Base-by-base conservation (phyloP, 345 rosid species). In the Rhizophora mangle region DNA sequence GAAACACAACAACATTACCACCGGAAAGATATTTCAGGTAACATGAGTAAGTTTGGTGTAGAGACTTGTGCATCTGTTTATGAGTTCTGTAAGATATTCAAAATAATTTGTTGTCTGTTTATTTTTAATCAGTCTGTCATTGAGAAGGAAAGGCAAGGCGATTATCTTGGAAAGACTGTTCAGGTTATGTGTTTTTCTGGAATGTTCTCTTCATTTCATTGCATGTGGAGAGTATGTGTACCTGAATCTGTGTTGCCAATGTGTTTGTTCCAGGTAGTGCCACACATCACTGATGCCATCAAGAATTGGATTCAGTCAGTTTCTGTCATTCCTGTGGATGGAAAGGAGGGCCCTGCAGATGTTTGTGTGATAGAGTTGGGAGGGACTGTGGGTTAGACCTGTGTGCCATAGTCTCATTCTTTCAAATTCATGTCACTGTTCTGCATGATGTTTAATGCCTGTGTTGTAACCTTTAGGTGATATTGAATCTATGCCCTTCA, bases 21-120 rank as follows among this genome's bases (percentile, higher is more conserved):
- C 96, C 10, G 98, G 98, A 30, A 93, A 93, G 88, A 93, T 93
- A 68, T 93, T 88, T 80, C 98, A 93, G 98, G 98, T 91, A 43
- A 72, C 62, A 75, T 69, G 62, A 66, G 68, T 52, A 63, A 74
- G 10, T 56, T 62, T 29, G 62, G 43, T 71, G 31, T 49, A 24
- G 43, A 64, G 56, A 20, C 30, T 9, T 63, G 70, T 31, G 8
- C 47, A 6, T 76, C 37, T 22, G 1, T 19, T 66, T 54, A 29
- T 65, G 63, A 36, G 66, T 72, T 54, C 15, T 62, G 19, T 55
- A 55, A 56, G 64, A 56, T 69, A 32, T 72, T n/a, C 32, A 39
- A 56, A 8, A 30, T 62, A 26, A 29, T 24, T 34, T 32, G 16
- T 0, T 60, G 9, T 56, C 57, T n/a, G 27, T 62, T 62, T 39